Conservation (phyloP, 306 rosid genomes). For the Aeschynomene evenia region DNA sequence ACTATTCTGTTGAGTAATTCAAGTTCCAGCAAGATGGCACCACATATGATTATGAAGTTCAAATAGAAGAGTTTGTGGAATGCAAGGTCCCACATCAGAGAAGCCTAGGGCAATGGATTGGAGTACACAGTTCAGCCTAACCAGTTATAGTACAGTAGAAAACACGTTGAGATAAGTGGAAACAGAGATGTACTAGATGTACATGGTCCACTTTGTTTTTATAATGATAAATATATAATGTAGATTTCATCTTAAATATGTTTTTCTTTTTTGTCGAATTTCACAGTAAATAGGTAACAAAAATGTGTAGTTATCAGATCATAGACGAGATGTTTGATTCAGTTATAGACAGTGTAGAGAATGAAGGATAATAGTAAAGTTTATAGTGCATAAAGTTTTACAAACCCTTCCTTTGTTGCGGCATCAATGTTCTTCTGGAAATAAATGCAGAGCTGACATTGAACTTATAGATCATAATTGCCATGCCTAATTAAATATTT, state of each 20-base stretch:
- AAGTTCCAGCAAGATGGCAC: neutral
- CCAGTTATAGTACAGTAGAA: neutral
- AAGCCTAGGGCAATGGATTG: neutral
- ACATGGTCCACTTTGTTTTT: conserved; percentile 16
- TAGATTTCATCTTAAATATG: neutral
- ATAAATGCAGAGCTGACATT: neutral
- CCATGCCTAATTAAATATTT: neutral
- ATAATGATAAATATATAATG: neutral
- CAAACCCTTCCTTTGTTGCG: neutral
- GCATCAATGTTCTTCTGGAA: neutral
- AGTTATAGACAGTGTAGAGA: conserved; percentile 27
- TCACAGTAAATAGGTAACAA: conserved; percentile 27
- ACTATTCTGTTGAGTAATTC: conserved; percentile 50
- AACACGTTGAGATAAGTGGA: neutral
- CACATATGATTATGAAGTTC: neutral
- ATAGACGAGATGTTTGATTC: neutral
- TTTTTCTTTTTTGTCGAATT: neutral
- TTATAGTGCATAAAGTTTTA: neutral
- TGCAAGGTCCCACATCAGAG: conserved; percentile 2
- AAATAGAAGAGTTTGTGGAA: conserved; percentile 9
- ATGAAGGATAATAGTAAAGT: conserved; percentile 23
- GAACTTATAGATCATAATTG: neutral
- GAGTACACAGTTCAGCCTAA: conserved; percentile 13
- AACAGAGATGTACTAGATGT: neutral
- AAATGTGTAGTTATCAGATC: conserved; percentile 8